Evolutionary conservation across 2,329 filamentous ascomycete species (phyloP), one percentile per base, ranked within the genome.

Genomic region (Thelonectria rubi): DNA sequence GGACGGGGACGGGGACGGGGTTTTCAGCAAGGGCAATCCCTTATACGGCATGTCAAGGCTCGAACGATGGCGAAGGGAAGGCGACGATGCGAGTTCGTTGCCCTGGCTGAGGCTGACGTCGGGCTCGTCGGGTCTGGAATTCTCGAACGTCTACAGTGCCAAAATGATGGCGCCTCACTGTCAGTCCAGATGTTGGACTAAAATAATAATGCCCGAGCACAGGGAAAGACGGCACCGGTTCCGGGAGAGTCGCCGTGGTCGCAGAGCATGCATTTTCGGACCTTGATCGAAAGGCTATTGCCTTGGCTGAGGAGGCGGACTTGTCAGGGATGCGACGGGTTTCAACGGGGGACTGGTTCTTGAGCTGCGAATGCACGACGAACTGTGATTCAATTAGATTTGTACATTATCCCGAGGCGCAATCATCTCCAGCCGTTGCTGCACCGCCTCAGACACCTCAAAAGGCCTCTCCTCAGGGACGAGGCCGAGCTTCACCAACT

Each of bases 391-490:
- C 5, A 30, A 30, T 30, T 30, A 30, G 5, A 30, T 30, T 30
- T 30, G 10, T 30, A 30, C 26, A 30, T 30, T 6, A 14, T 5
- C 34, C 6, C 11, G 10, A 34, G 43, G 9, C 9, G 11, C 4
- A 14, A 58, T 62, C 75, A 82, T 81, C 12, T 64, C 64, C 34
- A 82, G 55, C 4, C 64, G 63, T 12, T 52, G 42, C 42, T 67
- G 68, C 34, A 82, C 60, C 30, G 76, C 75, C 11, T 79, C 74
- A 21, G 78, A 72, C 1, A 85, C 71, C 3, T 73, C 62, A 72
- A 81, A 82, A 2, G 75, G 76, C 55, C 65, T 75, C 72, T 86
- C 84, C 2, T 65, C 67, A 0, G 82, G 81, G n/a, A 84, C 63
- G 32, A 84, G 64, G 0, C 78, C 76, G 60, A 69, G 62, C 3